Evolutionary conservation across 192 early-diverging fungal genomes (phyloP).

Genomic region (Endogone sp.): DNA sequence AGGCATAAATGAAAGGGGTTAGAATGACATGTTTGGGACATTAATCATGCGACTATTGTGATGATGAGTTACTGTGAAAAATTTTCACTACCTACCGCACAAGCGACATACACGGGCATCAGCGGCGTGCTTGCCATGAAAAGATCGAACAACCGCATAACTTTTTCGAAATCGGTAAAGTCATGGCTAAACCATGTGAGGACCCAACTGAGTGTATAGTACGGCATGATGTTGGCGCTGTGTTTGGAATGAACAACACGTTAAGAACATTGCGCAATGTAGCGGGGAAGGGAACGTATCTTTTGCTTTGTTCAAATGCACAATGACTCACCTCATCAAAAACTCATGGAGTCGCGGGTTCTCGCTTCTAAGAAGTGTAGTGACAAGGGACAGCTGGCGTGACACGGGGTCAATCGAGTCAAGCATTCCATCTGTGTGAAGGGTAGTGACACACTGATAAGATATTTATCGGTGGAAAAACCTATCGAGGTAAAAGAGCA

Average conservation of each 20-base stretch:
- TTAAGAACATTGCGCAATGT: background rate
- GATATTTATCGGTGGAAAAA: too few relatives aligned
- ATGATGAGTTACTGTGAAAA: too few relatives aligned
- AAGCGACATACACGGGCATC: slow-evolving; percentile 60
- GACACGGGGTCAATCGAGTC: slow-evolving; percentile 48
- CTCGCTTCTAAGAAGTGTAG: slow-evolving; percentile 39
- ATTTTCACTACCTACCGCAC: slow-evolving; percentile 48
- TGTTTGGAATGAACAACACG: background rate
- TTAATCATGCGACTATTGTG: too few relatives aligned
- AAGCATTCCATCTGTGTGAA: slow-evolving; percentile 46
- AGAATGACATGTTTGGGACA: background rate
- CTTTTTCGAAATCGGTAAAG: slow-evolving; percentile 38
- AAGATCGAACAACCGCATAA: slow-evolving; percentile 61
- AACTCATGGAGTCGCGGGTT: slow-evolving; percentile 32
- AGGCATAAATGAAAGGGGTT: too few relatives aligned
- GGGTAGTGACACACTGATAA: slow-evolving; percentile 1
- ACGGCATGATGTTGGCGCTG: slow-evolving; percentile 45
- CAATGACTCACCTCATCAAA: background rate
- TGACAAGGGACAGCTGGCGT: slow-evolving; percentile 42
- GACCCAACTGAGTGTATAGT: slow-evolving; percentile 68
- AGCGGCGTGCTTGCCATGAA: slow-evolving; percentile 56
- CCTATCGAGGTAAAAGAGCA: too few relatives aligned
- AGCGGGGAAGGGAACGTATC: too few relatives aligned
- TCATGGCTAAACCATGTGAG: slow-evolving; percentile 75
- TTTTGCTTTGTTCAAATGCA: background rate